Conservation (phyloP, 2,329 filamentous ascomycete genomes). For the Fusarium torreyae region DNA sequence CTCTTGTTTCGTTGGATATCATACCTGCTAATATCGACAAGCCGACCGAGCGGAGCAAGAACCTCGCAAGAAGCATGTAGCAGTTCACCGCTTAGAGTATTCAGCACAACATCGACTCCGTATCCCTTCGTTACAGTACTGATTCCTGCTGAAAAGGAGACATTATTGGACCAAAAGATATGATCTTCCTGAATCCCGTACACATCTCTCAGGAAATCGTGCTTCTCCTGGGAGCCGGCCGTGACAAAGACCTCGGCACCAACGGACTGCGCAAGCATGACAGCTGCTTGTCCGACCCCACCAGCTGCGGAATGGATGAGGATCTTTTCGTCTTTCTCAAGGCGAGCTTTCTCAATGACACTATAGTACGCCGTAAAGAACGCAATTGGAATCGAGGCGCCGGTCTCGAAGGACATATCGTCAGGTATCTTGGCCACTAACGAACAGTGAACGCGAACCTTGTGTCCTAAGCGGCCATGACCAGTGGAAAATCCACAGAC, state of each 20-base stretch:
- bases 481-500: constrained; percentile 1
- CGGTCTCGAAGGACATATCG: constrained; percentile 47
- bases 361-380: constrained; percentile 30
- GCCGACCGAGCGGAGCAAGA: not conserved
- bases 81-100: not conserved
- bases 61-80: not conserved
- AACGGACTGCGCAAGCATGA: constrained; percentile 44
- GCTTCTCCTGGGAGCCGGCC: constrained; percentile 35
- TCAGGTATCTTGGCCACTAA: constrained; percentile 9
- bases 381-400: constrained; percentile 39
- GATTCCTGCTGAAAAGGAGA: not conserved
- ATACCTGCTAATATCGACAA: not conserved
- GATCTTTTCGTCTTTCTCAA: constrained; percentile 53
- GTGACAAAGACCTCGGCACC: constrained; percentile 52
- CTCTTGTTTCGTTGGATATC: not conserved
- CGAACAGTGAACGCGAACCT: not conserved
- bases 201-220: constrained; percentile 4
- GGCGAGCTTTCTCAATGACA: constrained; percentile 35
- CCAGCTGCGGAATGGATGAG: constrained; percentile 53
- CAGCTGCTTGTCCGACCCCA: constrained; percentile 51
- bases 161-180: not conserved
- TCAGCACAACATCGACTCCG: not conserved
- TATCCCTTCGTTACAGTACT: not conserved
- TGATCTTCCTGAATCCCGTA: not conserved
- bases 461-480: not conserved